phyloP scores from a whole-genome alignment of 2,329 filamentous ascomycete species.

The Fusarium xyrophilum region DNA sequence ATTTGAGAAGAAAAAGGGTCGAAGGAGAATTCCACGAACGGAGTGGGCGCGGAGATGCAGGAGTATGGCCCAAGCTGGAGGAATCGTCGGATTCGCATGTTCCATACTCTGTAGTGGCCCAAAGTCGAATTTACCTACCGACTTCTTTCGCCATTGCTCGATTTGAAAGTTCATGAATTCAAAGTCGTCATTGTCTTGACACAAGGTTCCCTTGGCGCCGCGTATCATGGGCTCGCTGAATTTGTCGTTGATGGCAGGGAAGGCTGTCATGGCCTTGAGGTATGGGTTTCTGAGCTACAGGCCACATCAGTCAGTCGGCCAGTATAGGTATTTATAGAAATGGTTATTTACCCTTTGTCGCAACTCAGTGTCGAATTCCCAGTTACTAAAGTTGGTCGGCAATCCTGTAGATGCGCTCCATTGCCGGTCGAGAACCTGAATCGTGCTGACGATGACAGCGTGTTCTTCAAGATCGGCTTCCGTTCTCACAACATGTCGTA shows the following conservation, averaged over 20 bases:
- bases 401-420: constrained; percentile 1
- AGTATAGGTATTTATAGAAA: neutral
- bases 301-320: neutral
- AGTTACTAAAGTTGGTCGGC: neutral
- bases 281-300: neutral
- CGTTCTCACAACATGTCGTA: neutral
- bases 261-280: neutral
- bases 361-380: neutral
- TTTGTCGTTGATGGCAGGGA: neutral
- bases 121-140: neutral
- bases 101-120: neutral
- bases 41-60: neutral
- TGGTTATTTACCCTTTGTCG: neutral
- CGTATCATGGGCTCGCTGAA: neutral
- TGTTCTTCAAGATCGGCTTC: neutral
- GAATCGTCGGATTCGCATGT: neutral
- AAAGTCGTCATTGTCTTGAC: neutral
- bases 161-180: constrained; percentile 1
- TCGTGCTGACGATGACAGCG: neutral
- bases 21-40: neutral
- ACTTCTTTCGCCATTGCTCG: neutral
- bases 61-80: neutral
- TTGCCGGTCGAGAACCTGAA: neutral
- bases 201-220: neutral
- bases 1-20: neutral